Conservation (phyloP, 1,284 basidiomycete species). For the Ceratobasidium sp. region DNA sequence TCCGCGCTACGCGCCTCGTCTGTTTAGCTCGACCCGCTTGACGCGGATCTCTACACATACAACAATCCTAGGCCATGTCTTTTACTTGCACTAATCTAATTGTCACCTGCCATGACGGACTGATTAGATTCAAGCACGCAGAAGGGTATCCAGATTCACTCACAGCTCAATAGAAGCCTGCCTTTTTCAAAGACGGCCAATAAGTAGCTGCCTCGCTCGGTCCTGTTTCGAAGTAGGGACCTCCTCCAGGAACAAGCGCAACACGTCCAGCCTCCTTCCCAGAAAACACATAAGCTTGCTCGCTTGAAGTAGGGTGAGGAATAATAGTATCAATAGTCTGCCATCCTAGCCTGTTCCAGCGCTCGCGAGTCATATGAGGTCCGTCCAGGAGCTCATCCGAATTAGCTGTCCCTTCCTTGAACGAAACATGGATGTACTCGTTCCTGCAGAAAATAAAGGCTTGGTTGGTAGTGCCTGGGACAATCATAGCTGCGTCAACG, state of each 20-base stretch:
- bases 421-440: background rate
- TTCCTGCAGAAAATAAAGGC: background rate
- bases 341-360: conserved; percentile 4
- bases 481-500: conserved; percentile 27
- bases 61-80: too few relatives aligned
- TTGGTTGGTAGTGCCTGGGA: conserved; percentile 24
- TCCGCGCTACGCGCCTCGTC: too few relatives aligned
- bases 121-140: too few relatives aligned
- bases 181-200: conserved; percentile 10
- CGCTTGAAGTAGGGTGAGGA: background rate
- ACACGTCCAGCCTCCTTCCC: background rate
- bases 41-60: too few relatives aligned
- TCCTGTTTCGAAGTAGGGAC: background rate
- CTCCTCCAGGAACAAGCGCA: conserved; percentile 1
- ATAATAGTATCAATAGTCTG: background rate
- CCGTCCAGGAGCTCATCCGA: conserved; percentile 29
- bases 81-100: too few relatives aligned
- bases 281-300: background rate
- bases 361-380: conserved; percentile 5
- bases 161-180: conserved; percentile 1
- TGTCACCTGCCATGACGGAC: too few relatives aligned
- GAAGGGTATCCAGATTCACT: too few relatives aligned
- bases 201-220: background rate
- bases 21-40: too few relatives aligned
- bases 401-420: background rate